A percentile compares a stretch with the other conserved stretches of the same genome.
Evolutionary conservation across 176 grass and related monocot species (phyloP).

Genomic region (Avena insularis): DNA sequence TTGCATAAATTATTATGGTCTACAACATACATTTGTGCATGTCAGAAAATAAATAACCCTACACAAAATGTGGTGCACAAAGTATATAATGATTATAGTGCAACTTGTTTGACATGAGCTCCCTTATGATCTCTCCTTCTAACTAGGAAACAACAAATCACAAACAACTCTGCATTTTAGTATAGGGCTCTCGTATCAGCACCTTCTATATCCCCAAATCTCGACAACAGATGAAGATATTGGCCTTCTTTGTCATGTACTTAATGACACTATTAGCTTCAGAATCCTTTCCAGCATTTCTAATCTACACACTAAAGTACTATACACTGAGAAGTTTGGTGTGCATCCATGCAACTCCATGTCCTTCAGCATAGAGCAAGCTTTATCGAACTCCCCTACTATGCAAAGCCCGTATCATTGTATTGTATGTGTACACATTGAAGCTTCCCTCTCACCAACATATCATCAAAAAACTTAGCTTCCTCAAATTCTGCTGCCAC

Average conservation of each 20-base stretch:
- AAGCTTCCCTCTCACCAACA: slow-evolving; percentile 77
- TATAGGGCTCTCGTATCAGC: slow-evolving; percentile 50
- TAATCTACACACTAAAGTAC: slow-evolving; percentile 70
- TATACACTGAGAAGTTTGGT: slow-evolving; percentile 94
- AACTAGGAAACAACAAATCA: slow-evolving; percentile 41
- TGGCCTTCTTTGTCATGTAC: slow-evolving; percentile 90
- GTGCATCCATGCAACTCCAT: slow-evolving; percentile 81
- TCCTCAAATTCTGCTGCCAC: slow-evolving; percentile 79
- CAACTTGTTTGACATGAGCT: slow-evolving; percentile 35
- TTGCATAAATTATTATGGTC: slow-evolving; percentile 9
- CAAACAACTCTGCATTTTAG: slow-evolving; percentile 32
- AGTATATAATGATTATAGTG: slow-evolving; percentile 31
- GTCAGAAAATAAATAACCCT: slow-evolving; percentile 37
- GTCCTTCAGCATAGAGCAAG: slow-evolving; percentile 80
- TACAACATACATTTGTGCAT: slow-evolving; percentile 44
- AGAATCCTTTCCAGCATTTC: slow-evolving; percentile 71
- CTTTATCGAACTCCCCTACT: slow-evolving; percentile 81
- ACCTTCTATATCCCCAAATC: slow-evolving; percentile 87
- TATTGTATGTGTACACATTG: slow-evolving; percentile 98
- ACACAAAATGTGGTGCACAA: slow-evolving; percentile 23
- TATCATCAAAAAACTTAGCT: slow-evolving; percentile 75
- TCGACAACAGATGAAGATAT: slow-evolving; percentile 88
- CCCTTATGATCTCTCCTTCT: slow-evolving; percentile 33
- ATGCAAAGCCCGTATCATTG: slow-evolving; percentile 82
- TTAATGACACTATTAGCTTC: slow-evolving; percentile 86